A percentile compares a stretch with the other conserved stretches of the same genome.
Evolutionary conservation across 1,284 basidiomycete species (phyloP).

Genomic region (Microbotryomycetes sp.): DNA sequence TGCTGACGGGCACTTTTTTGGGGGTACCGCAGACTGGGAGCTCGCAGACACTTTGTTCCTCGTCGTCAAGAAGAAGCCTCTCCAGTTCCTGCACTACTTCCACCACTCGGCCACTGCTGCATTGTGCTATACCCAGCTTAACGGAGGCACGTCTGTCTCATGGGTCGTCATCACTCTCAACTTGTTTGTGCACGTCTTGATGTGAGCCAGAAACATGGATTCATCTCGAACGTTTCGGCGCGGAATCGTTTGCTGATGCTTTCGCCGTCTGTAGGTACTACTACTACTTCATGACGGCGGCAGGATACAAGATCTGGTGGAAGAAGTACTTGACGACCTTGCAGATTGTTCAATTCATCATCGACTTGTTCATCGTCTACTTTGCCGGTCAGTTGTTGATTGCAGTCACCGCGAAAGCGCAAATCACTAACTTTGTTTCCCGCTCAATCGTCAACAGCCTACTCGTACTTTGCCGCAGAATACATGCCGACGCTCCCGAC

Average conservation of each 20-base stretch:
- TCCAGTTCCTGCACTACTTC: constrained; percentile 96
- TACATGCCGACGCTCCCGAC: constrained; percentile 60
- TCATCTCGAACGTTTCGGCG: constrained; percentile 6
- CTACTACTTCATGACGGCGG: constrained; percentile 94
- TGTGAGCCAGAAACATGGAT: constrained; percentile 66
- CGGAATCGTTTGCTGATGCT: constrained; percentile 5
- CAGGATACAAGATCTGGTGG: constrained; percentile 96
- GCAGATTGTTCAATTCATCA: constrained; percentile 91
- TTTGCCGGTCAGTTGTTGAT: constrained; percentile 74
- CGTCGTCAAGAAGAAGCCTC: constrained; percentile 94
- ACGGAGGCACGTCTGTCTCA: constrained; percentile 85
- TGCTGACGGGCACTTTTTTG: neutral
- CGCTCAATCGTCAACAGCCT: constrained; percentile 51
- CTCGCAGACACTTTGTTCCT: constrained; percentile 93
- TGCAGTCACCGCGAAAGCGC: too few relatives aligned
- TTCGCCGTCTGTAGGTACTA: constrained; percentile 52
- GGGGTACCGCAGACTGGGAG: constrained; percentile 52
- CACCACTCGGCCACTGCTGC: constrained; percentile 98
- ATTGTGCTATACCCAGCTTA: constrained; percentile 87
- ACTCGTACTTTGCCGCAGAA: constrained; percentile 58
- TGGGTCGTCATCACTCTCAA: constrained; percentile 95
- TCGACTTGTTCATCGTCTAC: constrained; percentile 82
- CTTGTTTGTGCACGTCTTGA: constrained; percentile 88
- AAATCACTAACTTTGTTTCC: too few relatives aligned
- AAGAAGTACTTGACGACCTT: constrained; percentile 92